Evolutionary conservation across 129 eudicot species (phyloP).

Genomic region (Escallonia herrerae): DNA sequence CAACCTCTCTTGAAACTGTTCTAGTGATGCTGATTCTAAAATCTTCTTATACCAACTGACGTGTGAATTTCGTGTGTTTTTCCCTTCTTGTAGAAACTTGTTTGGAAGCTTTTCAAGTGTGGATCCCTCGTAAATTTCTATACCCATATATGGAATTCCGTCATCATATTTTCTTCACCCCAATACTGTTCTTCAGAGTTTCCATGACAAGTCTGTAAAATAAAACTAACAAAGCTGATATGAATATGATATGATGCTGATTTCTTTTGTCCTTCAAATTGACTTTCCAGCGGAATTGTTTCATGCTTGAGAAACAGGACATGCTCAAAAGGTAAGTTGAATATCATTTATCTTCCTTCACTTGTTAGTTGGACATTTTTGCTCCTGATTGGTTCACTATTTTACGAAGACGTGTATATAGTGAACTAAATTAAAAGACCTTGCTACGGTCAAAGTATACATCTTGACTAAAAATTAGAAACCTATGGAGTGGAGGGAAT

Average conservation of each 20-base stretch:
- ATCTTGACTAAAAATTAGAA: too few species aligned
- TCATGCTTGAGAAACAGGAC: slow-evolving; percentile 23
- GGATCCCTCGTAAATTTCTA: slow-evolving; percentile 28
- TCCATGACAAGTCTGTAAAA: not conserved
- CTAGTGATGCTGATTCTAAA: not conserved
- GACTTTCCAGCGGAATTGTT: slow-evolving; percentile 14
- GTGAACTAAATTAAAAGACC: not conserved
- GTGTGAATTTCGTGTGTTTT: not conserved
- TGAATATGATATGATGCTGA: not conserved
- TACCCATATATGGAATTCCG: not conserved
- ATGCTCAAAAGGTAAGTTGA: slow-evolving; percentile 24
- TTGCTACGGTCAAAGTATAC: not conserved
- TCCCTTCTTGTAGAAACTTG: slow-evolving; percentile 23
- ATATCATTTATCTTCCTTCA: not conserved
- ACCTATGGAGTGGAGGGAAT: too few species aligned
- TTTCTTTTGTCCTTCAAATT: not conserved
- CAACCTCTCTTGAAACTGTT: not conserved
- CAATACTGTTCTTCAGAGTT: not conserved
- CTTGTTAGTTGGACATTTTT: slow-evolving; percentile 2
- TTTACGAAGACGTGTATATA: too few species aligned
- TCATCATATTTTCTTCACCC: not conserved
- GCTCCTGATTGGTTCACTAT: not conserved
- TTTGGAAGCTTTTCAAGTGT: slow-evolving; percentile 20
- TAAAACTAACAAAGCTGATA: not conserved
- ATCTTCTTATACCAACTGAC: slow-evolving; percentile 8